Evolutionary conservation across 2,329 filamentous ascomycete genomes (phyloP).

Genomic region (Cyphellophora attinorum): DNA sequence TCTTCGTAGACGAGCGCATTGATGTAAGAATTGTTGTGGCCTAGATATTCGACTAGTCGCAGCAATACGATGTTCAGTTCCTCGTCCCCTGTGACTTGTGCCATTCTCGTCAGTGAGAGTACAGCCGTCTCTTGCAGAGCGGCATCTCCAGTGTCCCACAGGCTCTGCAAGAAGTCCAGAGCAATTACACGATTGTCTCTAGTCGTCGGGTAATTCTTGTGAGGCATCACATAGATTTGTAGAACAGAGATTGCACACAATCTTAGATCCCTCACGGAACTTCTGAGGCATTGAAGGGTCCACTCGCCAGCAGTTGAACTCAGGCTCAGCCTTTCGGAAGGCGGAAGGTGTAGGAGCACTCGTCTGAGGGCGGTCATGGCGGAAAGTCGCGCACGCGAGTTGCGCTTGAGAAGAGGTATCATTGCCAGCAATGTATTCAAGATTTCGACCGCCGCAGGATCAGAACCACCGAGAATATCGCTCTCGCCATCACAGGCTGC

Average conservation of each 20-base stretch:
- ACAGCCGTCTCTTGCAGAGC: slow-evolving; percentile 75
- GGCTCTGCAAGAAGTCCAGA: slow-evolving; percentile 59
- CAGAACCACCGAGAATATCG: slow-evolving; percentile 16
- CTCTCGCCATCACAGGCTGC: slow-evolving; percentile 4
- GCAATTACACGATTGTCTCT: slow-evolving; percentile 59
- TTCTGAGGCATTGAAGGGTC: slow-evolving; percentile 71
- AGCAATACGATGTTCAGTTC: slow-evolving; percentile 81
- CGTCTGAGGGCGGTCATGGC: slow-evolving; percentile 64
- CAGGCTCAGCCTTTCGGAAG: slow-evolving; percentile 54
- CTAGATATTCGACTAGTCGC: slow-evolving; percentile 76
- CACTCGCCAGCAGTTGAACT: slow-evolving; percentile 63
- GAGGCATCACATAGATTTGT: slow-evolving; percentile 49
- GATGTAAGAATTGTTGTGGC: slow-evolving; percentile 69
- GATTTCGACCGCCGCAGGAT: slow-evolving; percentile 20
- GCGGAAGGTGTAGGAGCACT: slow-evolving; percentile 57
- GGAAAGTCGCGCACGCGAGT: slow-evolving; percentile 54
- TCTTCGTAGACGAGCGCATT: slow-evolving; percentile 74
- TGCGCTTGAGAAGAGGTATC: slow-evolving; percentile 32
- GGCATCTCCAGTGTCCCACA: slow-evolving; percentile 60
- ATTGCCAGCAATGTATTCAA: slow-evolving; percentile 35
- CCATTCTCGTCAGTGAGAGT: slow-evolving; percentile 76
- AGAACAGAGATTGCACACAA: slow-evolving; percentile 66
- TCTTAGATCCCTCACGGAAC: slow-evolving; percentile 75
- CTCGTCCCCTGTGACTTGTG: slow-evolving; percentile 64
- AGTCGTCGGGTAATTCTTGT: slow-evolving; percentile 36